Evolutionary conservation across 768 basidiomycete genomes (phyloP).

Genomic region (Kockovaella imperatae): DNA sequence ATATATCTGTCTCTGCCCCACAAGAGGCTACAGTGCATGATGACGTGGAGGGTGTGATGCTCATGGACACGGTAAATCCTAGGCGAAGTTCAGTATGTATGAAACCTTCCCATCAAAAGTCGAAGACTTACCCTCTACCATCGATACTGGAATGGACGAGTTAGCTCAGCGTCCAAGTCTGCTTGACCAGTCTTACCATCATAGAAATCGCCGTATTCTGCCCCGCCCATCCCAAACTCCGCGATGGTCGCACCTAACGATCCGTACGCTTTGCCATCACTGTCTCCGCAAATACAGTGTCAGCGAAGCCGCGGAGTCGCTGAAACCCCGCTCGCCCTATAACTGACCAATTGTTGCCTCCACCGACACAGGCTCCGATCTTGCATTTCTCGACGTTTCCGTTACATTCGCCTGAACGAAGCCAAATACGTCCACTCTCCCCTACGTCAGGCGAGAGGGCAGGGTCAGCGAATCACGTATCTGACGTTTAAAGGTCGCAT

Average conservation of each 20-base stretch:
- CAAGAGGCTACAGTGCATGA: slow-evolving; percentile 14
- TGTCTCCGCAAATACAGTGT: background rate
- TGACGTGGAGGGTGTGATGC: slow-evolving; percentile 7
- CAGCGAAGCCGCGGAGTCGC: background rate
- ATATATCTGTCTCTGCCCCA: slow-evolving; percentile 13
- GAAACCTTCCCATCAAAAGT: background rate
- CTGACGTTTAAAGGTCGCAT: no score
- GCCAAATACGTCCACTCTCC: slow-evolving; percentile 14
- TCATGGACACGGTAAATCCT: slow-evolving; percentile 28
- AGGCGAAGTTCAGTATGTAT: background rate
- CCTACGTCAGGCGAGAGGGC: slow-evolving; percentile 11
- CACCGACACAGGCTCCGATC: slow-evolving; percentile 7
- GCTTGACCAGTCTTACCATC: slow-evolving; percentile 10
- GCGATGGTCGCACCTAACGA: slow-evolving; percentile 12
- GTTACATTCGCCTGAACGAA: slow-evolving; percentile 17
- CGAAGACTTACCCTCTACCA: slow-evolving; percentile 13
- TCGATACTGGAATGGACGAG: slow-evolving; percentile 16
- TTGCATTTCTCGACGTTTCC: slow-evolving; percentile 7
- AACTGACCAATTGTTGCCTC: slow-evolving; percentile 9
- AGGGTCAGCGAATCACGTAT: no score
- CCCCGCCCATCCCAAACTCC: slow-evolving; percentile 12
- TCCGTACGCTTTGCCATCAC: slow-evolving; percentile 11
- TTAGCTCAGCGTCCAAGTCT: background rate
- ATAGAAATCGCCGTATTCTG: slow-evolving; percentile 8
- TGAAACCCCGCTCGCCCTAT: background rate